phyloP scores from a whole-genome alignment of 1,284 basidiomycete species.

The Irpex rosettiformis region DNA sequence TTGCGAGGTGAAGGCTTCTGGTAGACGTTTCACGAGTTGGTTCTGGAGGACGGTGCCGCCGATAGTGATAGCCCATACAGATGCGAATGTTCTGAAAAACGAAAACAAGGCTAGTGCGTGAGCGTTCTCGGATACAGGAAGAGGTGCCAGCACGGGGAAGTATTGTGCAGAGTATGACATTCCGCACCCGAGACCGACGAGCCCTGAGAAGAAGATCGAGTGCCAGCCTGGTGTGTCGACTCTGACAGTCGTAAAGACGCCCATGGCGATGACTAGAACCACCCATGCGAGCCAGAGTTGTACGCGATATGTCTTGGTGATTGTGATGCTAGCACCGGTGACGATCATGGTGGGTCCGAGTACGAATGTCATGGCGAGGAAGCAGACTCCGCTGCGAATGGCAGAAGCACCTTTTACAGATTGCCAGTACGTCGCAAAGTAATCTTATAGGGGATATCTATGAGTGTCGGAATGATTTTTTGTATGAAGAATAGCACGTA shows the following conservation, averaged over 20 bases:
- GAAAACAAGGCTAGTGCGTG: slow-evolving; percentile 14
- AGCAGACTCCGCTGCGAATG: slow-evolving; percentile 36
- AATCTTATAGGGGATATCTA: neutral
- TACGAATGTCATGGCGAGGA: slow-evolving; percentile 31
- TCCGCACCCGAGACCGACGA: slow-evolving; percentile 16
- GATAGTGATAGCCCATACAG: neutral
- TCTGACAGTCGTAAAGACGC: slow-evolving; percentile 27
- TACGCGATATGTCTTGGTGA: slow-evolving; percentile 26
- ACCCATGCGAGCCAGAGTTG: slow-evolving; percentile 30
- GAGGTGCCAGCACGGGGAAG: slow-evolving; percentile 25
- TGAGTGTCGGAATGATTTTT: neutral
- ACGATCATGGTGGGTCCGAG: slow-evolving; percentile 29
- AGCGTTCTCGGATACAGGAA: slow-evolving; percentile 17
- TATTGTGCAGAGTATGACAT: slow-evolving; percentile 12
- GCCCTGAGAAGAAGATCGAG: neutral
- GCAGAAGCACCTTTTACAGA: slow-evolving; percentile 35
- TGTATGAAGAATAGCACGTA: too few relatives aligned
- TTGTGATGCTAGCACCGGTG: slow-evolving; percentile 26
- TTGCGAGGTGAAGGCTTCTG: neutral
- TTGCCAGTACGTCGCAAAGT: slow-evolving; percentile 32
- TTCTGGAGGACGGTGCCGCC: slow-evolving; percentile 2
- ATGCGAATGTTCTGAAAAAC: slow-evolving; percentile 15
- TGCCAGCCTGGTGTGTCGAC: slow-evolving; percentile 21
- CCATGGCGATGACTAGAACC: slow-evolving; percentile 22
- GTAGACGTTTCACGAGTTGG: neutral